phyloP scores from a whole-genome alignment of 306 rosid genomes.

The Alnus glutinosa region DNA sequence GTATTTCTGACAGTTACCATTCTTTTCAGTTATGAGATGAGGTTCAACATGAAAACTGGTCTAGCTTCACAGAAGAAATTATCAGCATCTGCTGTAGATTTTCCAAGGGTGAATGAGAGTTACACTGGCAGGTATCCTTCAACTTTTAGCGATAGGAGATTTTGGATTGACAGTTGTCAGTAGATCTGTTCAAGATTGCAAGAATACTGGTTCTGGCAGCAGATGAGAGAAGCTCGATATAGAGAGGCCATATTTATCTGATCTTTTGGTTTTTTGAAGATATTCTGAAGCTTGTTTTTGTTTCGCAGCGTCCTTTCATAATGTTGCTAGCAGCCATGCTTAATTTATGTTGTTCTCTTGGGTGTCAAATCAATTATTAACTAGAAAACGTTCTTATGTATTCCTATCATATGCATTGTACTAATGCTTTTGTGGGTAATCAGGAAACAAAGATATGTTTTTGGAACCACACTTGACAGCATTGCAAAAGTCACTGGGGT shows the following conservation, averaged over 20 bases:
- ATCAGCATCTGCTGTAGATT: constrained; percentile 76
- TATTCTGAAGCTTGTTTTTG: neutral
- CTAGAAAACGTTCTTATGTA: neutral
- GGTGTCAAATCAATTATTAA: neutral
- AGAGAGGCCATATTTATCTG: neutral
- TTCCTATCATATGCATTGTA: constrained; percentile 15
- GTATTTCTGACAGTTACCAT: constrained; percentile 25
- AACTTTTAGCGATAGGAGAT: constrained; percentile 8
- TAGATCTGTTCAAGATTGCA: neutral
- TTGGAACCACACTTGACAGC: constrained; percentile 74
- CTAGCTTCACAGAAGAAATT: constrained; percentile 75
- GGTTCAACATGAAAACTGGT: constrained; percentile 80
- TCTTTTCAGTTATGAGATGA: constrained; percentile 80
- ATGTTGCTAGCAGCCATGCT: neutral
- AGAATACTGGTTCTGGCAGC: neutral
- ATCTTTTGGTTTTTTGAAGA: neutral
- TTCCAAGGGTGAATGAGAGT: constrained; percentile 91
- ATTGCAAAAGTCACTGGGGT: constrained; percentile 72
- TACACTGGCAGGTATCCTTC: constrained; percentile 82
- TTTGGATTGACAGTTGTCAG: neutral
- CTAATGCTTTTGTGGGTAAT: constrained; percentile 14
- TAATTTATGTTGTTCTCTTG: neutral
- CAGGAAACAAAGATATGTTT: constrained; percentile 82
- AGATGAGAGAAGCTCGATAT: neutral
- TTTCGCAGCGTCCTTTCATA: neutral